phyloP scores from a whole-genome alignment of 148 eudicot genomes.

The Pharnaceum exiguum region DNA sequence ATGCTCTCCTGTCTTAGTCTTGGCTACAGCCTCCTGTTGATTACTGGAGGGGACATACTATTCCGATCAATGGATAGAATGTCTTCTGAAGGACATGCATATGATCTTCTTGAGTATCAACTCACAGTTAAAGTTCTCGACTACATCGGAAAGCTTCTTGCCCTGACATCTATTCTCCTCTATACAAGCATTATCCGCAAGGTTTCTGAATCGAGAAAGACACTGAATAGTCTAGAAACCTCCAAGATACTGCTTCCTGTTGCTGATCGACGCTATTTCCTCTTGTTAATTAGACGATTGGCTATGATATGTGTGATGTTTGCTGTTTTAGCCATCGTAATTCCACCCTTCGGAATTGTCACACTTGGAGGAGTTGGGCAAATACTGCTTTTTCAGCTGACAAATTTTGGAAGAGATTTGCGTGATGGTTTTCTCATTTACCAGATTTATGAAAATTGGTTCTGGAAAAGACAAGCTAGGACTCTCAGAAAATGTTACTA shows the following conservation, averaged over 20 bases:
- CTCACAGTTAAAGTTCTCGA: constrained; percentile 2
- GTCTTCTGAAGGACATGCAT: background rate
- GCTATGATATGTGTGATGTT: background rate
- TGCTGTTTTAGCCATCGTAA: background rate
- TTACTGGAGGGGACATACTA: background rate
- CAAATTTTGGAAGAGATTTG: background rate
- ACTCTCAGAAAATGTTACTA: constrained; percentile 7
- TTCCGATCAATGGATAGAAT: constrained; percentile 8
- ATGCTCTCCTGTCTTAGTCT: constrained; percentile 3
- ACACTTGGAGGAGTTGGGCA: too few species aligned
- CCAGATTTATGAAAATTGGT: constrained; percentile 2
- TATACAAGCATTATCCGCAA: background rate
- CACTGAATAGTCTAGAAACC: background rate
- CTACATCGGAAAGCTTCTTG: constrained; percentile 1
- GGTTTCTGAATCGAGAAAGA: constrained; percentile 3
- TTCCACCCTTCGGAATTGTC: background rate
- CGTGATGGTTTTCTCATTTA: constrained; percentile 17
- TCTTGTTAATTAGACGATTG: background rate
- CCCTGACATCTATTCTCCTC: constrained; percentile 3
- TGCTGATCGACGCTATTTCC: constrained; percentile 1
- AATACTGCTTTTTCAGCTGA: background rate
- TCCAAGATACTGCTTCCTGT: background rate
- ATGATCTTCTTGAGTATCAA: background rate
- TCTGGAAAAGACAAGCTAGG: constrained; percentile 4
- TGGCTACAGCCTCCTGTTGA: constrained; percentile 9